Evolutionary conservation across 1,139 yeast genomes (phyloP).

Genomic region (Wickerhamomyces sp.): DNA sequence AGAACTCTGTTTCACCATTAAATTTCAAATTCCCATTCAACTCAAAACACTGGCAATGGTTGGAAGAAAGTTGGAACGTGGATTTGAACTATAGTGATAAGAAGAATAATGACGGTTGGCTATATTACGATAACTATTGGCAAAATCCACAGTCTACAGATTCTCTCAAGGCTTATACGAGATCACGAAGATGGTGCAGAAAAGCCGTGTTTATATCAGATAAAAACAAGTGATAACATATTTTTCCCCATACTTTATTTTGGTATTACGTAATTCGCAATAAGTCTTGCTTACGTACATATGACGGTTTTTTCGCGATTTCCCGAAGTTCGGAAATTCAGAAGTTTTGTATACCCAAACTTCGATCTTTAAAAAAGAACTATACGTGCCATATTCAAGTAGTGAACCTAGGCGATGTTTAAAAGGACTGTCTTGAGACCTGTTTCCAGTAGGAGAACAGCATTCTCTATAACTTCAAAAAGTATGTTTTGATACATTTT

Average conservation of each 20-base stretch:
- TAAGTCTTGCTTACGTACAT: no score
- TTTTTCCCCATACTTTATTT: no score
- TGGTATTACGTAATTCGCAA: no score
- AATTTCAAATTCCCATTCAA: slow-evolving; percentile 45
- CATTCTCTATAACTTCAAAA: neutral
- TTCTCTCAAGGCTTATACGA: slow-evolving; percentile 45
- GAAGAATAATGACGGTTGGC: slow-evolving; percentile 45
- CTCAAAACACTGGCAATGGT: slow-evolving; percentile 52
- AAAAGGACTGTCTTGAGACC: no score
- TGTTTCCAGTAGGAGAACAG: no score
- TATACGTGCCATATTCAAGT: no score
- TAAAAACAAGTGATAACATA: no score
- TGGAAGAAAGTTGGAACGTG: slow-evolving; percentile 44
- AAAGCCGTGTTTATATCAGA: slow-evolving; percentile 42
- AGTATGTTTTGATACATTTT: neutral
- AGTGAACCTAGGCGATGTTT: neutral
- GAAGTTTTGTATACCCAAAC: no score
- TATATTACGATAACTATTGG: slow-evolving; percentile 50
- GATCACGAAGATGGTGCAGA: slow-evolving; percentile 47
- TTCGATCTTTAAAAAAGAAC: no score
- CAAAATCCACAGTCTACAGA: slow-evolving; percentile 35
- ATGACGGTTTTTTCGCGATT: no score
- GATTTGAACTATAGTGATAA: slow-evolving; percentile 35
- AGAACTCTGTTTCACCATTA: slow-evolving; percentile 32
- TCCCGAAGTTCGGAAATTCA: no score